Conservation (phyloP, 805 yeast species). For the Osmozyma mogii region DNA sequence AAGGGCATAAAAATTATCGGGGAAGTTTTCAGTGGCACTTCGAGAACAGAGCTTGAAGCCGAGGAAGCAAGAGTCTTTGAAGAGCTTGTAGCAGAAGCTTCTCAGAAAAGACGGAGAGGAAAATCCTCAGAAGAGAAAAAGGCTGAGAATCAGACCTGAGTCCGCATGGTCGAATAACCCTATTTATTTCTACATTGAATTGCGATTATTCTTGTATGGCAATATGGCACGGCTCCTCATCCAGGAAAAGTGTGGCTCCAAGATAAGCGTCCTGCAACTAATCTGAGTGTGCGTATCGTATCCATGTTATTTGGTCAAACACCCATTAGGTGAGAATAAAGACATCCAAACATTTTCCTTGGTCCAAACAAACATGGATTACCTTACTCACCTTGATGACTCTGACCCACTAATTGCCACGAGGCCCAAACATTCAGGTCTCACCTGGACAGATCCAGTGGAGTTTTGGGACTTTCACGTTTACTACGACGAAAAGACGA, state of each 20-base stretch:
- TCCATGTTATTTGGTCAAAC: too few relatives aligned
- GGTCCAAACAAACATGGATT: conserved; percentile 15
- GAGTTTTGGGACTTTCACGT: conserved; percentile 27
- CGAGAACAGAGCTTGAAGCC: conserved; percentile 61
- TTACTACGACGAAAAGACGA: conserved; percentile 18
- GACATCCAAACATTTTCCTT: not conserved
- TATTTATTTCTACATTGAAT: not conserved
- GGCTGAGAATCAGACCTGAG: conserved; percentile 3
- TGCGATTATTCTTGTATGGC: too few relatives aligned
- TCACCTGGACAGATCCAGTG: conserved; percentile 17
- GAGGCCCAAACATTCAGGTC: conserved; percentile 10
- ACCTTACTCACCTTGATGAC: conserved; percentile 15
- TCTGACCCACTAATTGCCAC: conserved; percentile 14
- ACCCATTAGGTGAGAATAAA: too few relatives aligned
- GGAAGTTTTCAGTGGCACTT: conserved; percentile 47
- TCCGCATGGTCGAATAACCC: not conserved
- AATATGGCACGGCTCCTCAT: too few relatives aligned
- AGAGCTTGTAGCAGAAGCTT: conserved; percentile 49
- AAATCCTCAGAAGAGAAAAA: conserved; percentile 7
- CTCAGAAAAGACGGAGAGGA: conserved; percentile 34
- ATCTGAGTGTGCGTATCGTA: too few relatives aligned
- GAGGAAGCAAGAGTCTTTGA: conserved; percentile 75
- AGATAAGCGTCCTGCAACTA: too few relatives aligned
- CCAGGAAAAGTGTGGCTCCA: conserved; percentile 4
- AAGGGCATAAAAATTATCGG: conserved; percentile 56